These are phyloP conservation scores for Dryas alaskensis DNA, from an alignment of 306 rosid species.

Conservation along the genomic window DNA sequence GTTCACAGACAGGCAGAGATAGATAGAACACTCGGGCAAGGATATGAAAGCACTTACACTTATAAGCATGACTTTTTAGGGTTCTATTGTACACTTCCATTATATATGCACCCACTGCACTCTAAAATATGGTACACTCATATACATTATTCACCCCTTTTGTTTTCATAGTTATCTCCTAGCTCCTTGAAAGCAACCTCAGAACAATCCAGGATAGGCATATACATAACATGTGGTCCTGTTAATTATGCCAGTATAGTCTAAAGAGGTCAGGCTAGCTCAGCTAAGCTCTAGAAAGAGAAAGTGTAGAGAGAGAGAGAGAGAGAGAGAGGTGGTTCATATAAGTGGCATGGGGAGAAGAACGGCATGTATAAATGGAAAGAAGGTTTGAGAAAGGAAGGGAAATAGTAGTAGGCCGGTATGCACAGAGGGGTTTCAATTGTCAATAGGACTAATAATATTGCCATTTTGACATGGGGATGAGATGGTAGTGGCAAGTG, in stretches of 20 bases:
- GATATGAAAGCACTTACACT: slow-evolving; percentile 37
- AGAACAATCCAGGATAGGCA: slow-evolving; percentile 52
- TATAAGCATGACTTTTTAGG: slow-evolving; percentile 29
- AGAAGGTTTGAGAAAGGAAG: slow-evolving; percentile 24
- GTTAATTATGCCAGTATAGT: slow-evolving; percentile 42
- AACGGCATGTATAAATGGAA: slow-evolving; percentile 85
- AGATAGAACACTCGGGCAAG: slow-evolving; percentile 18
- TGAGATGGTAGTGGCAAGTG: slow-evolving; percentile 38
- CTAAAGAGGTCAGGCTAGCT: slow-evolving; percentile 46
- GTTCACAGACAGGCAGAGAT: slow-evolving; percentile 16
- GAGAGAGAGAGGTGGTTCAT: slow-evolving; percentile 8
- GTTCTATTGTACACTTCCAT: slow-evolving; percentile 33
- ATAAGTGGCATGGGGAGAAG: slow-evolving; percentile 39
- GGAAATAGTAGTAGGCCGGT: slow-evolving; percentile 10
- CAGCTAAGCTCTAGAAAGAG: slow-evolving; percentile 16
- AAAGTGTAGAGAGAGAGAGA: slow-evolving; percentile 18
- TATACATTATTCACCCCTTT: slow-evolving; percentile 24
- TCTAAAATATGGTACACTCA: slow-evolving; percentile 29
- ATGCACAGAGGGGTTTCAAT: slow-evolving; percentile 45
- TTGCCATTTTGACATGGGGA: slow-evolving; percentile 34
- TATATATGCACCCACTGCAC: slow-evolving; percentile 31
- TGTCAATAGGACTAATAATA: slow-evolving; percentile 43
- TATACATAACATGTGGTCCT: slow-evolving; percentile 65
- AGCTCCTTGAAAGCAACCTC: slow-evolving; percentile 70
- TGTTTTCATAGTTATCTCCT: slow-evolving; percentile 62